These are phyloP conservation scores for Myotisia sp. DNA, from an alignment of 2,329 filamentous ascomycete species.

Conservation along the genomic window DNA sequence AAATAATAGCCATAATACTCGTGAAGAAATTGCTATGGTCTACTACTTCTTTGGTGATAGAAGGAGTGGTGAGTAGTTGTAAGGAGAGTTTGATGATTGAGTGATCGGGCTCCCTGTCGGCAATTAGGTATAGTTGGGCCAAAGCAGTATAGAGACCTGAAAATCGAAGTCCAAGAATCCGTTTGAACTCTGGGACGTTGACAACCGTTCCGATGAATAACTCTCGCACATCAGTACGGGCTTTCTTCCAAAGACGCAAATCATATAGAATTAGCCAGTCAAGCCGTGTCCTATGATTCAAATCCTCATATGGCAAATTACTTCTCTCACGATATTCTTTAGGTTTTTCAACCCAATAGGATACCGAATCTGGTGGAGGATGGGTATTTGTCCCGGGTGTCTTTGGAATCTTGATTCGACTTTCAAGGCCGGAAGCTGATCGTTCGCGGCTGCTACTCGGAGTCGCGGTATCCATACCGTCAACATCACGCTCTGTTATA, in stretches of 20 bases:
- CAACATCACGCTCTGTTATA: too few species aligned
- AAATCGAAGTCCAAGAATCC: conserved; percentile 81
- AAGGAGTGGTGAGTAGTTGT: conserved; percentile 91
- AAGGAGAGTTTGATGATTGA: conserved; percentile 96
- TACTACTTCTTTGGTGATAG: conserved; percentile 90
- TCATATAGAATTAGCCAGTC: conserved; percentile 95
- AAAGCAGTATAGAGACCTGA: conserved; percentile 87
- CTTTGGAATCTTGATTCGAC: conserved; percentile 56
- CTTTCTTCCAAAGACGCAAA: conserved; percentile 88
- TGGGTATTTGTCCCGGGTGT: conserved; percentile 48
- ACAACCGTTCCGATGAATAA: conserved; percentile 95
- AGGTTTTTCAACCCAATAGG: conserved; percentile 78
- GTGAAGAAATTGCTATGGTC: conserved; percentile 92
- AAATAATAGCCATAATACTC: conserved; percentile 87
- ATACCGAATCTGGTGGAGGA: conserved; percentile 38
- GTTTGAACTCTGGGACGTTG: conserved; percentile 89
- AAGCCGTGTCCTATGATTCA: conserved; percentile 75
- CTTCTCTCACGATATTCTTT: conserved; percentile 36
- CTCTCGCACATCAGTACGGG: conserved; percentile 76
- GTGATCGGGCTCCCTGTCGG: conserved; percentile 90
- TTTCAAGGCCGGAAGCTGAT: too few species aligned
- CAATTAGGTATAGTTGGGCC: conserved; percentile 87
- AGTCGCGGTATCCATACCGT: neutral
- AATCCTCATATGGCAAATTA: conserved; percentile 63
- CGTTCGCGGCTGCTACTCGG: neutral